Percentiles rank a stretch among this genome's conserved stretches.
phyloP scores from a whole-genome alignment of 768 basidiomycete species.

The Suillus spraguei region DNA sequence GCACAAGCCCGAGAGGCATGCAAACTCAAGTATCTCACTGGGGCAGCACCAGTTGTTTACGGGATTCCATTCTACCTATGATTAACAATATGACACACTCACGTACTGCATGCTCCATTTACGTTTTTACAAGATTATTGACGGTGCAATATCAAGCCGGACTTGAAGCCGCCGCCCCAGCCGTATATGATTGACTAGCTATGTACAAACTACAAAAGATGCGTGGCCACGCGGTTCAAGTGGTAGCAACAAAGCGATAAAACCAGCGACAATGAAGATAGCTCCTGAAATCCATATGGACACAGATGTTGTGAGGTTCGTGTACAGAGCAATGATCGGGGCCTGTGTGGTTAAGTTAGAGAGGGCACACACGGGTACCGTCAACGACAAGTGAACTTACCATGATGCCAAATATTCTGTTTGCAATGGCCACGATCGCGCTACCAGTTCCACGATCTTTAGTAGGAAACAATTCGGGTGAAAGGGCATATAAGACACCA shows the following conservation, averaged over 20 bases:
- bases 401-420: slow-evolving; percentile 63
- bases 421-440: slow-evolving; percentile 52
- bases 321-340: slow-evolving; percentile 52
- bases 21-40: slow-evolving; percentile 92
- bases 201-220: slow-evolving; percentile 35
- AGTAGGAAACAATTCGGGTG: slow-evolving; percentile 57
- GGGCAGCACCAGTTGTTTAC: slow-evolving; percentile 93
- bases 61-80: slow-evolving; percentile 91
- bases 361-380: not conserved
- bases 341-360: slow-evolving; percentile 33
- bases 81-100: not conserved
- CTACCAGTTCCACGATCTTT: slow-evolving; percentile 58
- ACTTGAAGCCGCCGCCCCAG: not conserved
- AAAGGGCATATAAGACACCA: slow-evolving; percentile 45
- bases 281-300: slow-evolving; percentile 59
- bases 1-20: slow-evolving; percentile 78
- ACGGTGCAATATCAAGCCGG: not conserved
- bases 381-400: slow-evolving; percentile 33
- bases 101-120: not conserved
- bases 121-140: not conserved
- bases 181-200: no score
- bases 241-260: slow-evolving; percentile 52
- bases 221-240: slow-evolving; percentile 62
- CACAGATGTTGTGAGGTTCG: slow-evolving; percentile 47
- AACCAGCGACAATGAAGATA: slow-evolving; percentile 51